Conservation (phyloP, 352 stramenopile species). For the Salisapilia sapeloensis region DNA sequence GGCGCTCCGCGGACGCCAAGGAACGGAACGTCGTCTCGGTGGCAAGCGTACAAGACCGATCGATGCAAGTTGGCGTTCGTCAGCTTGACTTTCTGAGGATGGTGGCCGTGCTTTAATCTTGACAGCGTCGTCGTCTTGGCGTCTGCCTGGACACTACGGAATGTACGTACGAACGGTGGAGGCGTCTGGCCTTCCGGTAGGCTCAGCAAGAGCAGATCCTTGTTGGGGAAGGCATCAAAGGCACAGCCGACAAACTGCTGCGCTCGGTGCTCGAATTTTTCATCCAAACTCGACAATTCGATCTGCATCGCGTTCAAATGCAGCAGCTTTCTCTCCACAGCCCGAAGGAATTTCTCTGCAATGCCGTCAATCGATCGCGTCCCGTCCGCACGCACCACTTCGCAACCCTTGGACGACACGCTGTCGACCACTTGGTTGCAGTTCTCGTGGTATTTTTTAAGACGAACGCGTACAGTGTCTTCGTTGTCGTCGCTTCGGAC, state of each 20-base stretch:
- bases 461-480: slow-evolving; percentile 75
- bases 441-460: slow-evolving; percentile 74
- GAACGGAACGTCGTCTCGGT: slow-evolving; percentile 49
- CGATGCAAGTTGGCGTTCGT: background rate
- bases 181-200: slow-evolving; percentile 21
- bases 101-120: slow-evolving; percentile 9
- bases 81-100: background rate
- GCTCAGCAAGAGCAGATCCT: slow-evolving; percentile 33
- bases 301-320: slow-evolving; percentile 42
- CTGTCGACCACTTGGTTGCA: slow-evolving; percentile 24
- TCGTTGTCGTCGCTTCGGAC: slow-evolving; percentile 77
- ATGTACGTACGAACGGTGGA: slow-evolving; percentile 21
- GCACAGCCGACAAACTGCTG: slow-evolving; percentile 34
- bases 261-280: slow-evolving; percentile 15
- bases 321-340: slow-evolving; percentile 29
- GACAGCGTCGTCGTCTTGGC: slow-evolving; percentile 15
- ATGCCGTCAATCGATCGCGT: slow-evolving; percentile 31
- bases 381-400: slow-evolving; percentile 25
- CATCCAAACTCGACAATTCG: slow-evolving; percentile 27
- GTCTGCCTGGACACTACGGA: slow-evolving; percentile 21
- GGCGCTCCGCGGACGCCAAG: no score
- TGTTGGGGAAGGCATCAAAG: slow-evolving; percentile 37
- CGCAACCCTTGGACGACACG: slow-evolving; percentile 7
- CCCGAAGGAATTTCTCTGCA: slow-evolving; percentile 26
- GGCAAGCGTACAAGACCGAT: slow-evolving; percentile 30